These are phyloP conservation scores for Colletotrichum lindemuthianum DNA, from an alignment of 2,329 filamentous ascomycete genomes.

Conservation along the genomic window DNA sequence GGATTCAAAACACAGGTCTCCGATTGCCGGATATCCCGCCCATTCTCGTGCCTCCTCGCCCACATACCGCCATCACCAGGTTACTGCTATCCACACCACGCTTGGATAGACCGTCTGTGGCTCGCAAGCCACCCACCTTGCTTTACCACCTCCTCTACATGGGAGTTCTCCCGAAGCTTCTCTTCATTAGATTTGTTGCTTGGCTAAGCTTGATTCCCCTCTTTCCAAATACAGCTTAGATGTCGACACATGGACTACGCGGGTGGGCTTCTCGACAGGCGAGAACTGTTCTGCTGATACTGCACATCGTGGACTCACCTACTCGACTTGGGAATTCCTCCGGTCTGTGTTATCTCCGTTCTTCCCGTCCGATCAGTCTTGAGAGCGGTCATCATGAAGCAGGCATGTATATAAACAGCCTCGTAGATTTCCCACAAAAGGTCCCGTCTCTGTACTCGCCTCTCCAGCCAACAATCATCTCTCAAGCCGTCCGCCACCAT, in stretches of 20 bases:
- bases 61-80: constrained; percentile 19
- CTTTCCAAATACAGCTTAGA: constrained; percentile 20
- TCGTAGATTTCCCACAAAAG: background rate
- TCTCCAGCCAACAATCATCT: constrained; percentile 2
- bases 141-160: constrained; percentile 11
- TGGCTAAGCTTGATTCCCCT: background rate
- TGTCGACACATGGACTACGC: too few relatives aligned
- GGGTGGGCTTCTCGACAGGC: background rate
- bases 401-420: background rate
- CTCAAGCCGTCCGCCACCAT: constrained; percentile 12
- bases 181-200: constrained; percentile 3
- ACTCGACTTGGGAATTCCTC: constrained; percentile 23
- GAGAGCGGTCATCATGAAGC: background rate
- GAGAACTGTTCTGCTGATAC: background rate
- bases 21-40: constrained; percentile 14
- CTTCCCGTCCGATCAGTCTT: background rate
- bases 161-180: constrained; percentile 6
- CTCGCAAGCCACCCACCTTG: constrained; percentile 13
- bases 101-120: background rate
- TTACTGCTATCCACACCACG: background rate
- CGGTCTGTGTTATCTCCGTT: constrained; percentile 20
- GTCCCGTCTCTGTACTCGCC: background rate
- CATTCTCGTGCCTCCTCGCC: background rate
- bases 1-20: background rate
- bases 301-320: constrained; percentile 11